These are phyloP conservation scores for Phaeophleospora eucalypticola DNA, from an alignment of 2,329 filamentous ascomycete species.

Conservation along the genomic window DNA sequence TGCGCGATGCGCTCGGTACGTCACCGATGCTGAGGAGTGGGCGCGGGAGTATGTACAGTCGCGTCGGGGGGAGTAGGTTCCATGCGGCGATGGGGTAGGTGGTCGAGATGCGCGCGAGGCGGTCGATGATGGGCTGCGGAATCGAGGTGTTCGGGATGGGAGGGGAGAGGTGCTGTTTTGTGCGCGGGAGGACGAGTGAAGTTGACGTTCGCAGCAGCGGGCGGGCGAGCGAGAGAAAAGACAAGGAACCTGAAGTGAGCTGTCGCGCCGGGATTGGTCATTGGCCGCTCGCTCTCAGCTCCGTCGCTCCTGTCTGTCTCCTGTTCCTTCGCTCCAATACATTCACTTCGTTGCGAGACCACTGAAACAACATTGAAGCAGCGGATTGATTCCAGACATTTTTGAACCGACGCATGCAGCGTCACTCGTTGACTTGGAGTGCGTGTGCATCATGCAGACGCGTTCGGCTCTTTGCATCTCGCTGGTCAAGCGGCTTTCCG, in stretches of 20 bases:
- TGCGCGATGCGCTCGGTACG: constrained; percentile 7
- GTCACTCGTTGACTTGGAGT: neutral
- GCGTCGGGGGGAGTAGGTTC: constrained; percentile 11
- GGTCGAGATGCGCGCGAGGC: neutral
- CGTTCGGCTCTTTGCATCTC: neutral
- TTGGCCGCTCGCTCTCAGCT: neutral
- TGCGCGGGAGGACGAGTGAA: neutral
- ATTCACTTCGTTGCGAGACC: too few species aligned
- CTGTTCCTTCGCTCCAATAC: too few species aligned
- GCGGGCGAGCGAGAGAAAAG: too few species aligned
- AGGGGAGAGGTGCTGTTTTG: too few species aligned
- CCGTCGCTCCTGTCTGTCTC: too few species aligned
- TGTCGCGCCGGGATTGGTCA: neutral
- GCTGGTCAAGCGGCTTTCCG: neutral
- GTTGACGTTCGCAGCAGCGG: too few species aligned
- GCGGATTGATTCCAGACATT: too few species aligned
- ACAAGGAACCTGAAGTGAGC: neutral
- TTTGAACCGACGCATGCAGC: neutral
- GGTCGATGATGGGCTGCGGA: neutral
- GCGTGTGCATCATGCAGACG: neutral
- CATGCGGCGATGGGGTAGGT: constrained; percentile 12
- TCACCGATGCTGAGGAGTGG: constrained; percentile 10
- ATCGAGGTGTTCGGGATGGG: constrained; percentile 1
- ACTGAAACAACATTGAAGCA: too few species aligned
- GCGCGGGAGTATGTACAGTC: constrained; percentile 13